Conservation (phyloP, 305 asterid genomes). For the Euphrasia arctica region DNA sequence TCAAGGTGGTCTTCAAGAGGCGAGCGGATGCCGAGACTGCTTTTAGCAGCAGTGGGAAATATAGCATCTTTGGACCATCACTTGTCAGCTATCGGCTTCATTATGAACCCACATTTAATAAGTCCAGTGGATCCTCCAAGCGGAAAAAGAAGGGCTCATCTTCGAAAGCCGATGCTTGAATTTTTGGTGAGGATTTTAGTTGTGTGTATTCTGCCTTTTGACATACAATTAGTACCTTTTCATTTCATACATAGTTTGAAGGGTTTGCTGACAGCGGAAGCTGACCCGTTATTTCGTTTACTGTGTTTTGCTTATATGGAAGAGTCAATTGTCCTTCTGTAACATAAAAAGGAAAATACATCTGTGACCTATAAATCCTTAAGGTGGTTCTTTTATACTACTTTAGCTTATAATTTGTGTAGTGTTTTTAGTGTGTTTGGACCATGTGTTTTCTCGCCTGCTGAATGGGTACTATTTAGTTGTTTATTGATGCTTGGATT, state of each 20-base stretch:
- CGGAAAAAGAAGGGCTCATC: conserved; percentile 32
- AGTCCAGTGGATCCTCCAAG: conserved; percentile 36
- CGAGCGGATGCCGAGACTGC: conserved; percentile 66
- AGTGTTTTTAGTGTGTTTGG: neutral
- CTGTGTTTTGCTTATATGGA: conserved; percentile 20
- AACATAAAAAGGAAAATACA: conserved; percentile 11
- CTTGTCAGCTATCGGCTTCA: conserved; percentile 68
- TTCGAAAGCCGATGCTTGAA: conserved; percentile 26
- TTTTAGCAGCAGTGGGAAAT: conserved; percentile 68
- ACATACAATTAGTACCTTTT: conserved; percentile 7
- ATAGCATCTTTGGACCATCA: conserved; percentile 59
- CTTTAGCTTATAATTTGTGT: conserved; percentile 11
- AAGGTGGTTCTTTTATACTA: conserved; percentile 11
- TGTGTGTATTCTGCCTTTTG: conserved; percentile 26
- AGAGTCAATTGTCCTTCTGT: conserved; percentile 16
- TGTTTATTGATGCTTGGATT: conserved; percentile 12
- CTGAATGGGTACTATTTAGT: conserved; percentile 15
- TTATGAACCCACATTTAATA: conserved; percentile 32
- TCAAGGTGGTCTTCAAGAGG: conserved; percentile 55
- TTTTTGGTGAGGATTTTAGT: conserved; percentile 25
- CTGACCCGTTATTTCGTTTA: conserved; percentile 34
- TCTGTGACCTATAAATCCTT: conserved; percentile 16
- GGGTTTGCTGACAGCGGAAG: conserved; percentile 29
- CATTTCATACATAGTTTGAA: conserved; percentile 24
- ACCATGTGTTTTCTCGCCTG: conserved; percentile 10